Evolutionary conservation across 2,329 filamentous ascomycete genomes (phyloP), one percentile per base, ranked within the genome.

Genomic region (Colletotrichum musicola): DNA sequence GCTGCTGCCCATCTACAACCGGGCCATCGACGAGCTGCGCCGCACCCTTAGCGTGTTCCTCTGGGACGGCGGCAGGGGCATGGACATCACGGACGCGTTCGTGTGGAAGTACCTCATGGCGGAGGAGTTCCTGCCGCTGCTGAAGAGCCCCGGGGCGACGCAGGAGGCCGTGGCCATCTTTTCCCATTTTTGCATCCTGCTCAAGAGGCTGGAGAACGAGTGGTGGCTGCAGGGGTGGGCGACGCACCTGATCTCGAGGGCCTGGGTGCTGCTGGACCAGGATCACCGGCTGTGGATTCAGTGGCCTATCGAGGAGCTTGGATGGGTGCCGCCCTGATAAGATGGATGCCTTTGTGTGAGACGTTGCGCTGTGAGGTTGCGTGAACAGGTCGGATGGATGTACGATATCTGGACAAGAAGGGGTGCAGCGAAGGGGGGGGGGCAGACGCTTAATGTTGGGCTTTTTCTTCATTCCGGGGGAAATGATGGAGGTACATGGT

Each of bases 151-250:
- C 12, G 70, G 72, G 18, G 74, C 71, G n/a, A 69, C 71, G 44
- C 77, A 76, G 64, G 76, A 75, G 42, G 74, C 77, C 2, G 65
- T 82, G 5, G 74, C 73, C 47, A 79, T 82, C 14, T 79, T 79
- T 64, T 77, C 75, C 16, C 76, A 78, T 63, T 81, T 78, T 55
- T 77, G 76, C 16, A 75, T 80, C 13, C 56, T 77, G 38, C 59
- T 81, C 5, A 73, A 79, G 51, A 77, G 76, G 60, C 54, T 76
- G 13, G 73, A 75, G 58, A 70, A 71, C 38, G 70, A 80, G 61
- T 80, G 79, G 79, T 82, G 79, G 78, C 72, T 80, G 25, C 74
- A 79, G 57, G 79, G 80, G 0, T 80, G 79, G 76, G 74, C 75
- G 1, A 71, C 71, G 18, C 75, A 80, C 67, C 69, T 82, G 9